Percentiles rank a stretch among this genome's conserved stretches.
phyloP scores from a whole-genome alignment of 352 stramenopile species.

The Phytophthora cryptogea region DNA sequence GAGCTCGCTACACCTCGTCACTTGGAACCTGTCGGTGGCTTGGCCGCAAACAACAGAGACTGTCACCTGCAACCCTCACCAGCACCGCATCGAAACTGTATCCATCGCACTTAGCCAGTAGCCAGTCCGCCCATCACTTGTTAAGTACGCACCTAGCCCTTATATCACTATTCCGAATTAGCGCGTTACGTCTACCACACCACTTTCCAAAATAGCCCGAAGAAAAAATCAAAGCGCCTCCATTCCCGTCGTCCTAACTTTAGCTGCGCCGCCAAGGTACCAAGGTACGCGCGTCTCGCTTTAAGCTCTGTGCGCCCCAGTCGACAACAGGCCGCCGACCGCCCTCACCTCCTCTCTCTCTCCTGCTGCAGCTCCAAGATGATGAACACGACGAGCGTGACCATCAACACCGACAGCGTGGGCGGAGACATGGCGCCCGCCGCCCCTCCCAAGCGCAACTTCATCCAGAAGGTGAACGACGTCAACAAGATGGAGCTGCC shows the following conservation, averaged over 20 bases:
- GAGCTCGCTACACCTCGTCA: not conserved
- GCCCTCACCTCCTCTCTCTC: conserved; percentile 16
- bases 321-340: conserved; percentile 23
- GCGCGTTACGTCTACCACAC: conserved; percentile 4
- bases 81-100: not conserved
- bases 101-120: conserved; percentile 23
- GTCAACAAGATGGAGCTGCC: conserved; percentile 92
- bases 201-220: conserved; percentile 5
- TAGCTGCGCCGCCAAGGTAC: conserved; percentile 9
- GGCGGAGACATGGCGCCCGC: conserved; percentile 51
- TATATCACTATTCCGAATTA: conserved; percentile 2
- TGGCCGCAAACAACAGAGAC: not conserved
- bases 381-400: conserved; percentile 80
- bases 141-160: conserved; percentile 11
- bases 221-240: not conserved
- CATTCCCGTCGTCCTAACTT: conserved; percentile 29
- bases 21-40: not conserved
- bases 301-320: conserved; percentile 1
- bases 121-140: conserved; percentile 11
- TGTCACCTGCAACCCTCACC: too few relatives aligned
- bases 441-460: conserved; percentile 63
- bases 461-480: conserved; percentile 85
- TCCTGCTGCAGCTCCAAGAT: conserved; percentile 20
- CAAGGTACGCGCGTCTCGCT: conserved; percentile 4
- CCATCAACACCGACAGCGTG: conserved; percentile 82